Conservation (phyloP, 257 asterid genomes). For the Primulina eburnea region DNA sequence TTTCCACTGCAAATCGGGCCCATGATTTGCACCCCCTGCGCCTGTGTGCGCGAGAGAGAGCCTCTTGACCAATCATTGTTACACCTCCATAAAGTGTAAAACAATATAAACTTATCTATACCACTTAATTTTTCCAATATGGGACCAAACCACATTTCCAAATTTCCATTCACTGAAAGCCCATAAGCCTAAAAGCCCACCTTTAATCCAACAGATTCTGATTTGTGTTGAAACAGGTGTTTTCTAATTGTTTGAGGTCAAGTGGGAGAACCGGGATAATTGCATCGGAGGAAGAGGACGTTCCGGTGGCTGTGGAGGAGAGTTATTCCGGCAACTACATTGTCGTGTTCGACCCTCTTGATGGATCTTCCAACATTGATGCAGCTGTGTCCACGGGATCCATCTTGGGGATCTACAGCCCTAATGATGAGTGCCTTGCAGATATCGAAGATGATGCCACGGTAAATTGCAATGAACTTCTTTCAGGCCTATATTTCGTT, state of each 20-base stretch:
- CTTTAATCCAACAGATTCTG: too few relatives aligned
- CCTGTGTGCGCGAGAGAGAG: too few relatives aligned
- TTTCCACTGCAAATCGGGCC: too few relatives aligned
- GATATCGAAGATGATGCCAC: conserved; percentile 57
- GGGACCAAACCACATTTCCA: too few relatives aligned
- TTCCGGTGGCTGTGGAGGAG: conserved; percentile 97
- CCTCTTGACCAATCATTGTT: too few relatives aligned
- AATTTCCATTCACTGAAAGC: too few relatives aligned
- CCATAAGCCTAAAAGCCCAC: too few relatives aligned
- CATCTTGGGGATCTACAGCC: conserved; percentile 86
- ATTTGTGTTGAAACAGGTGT: conserved; percentile 46
- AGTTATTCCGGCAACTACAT: conserved; percentile 95
- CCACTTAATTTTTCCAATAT: too few relatives aligned
- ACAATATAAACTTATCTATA: too few relatives aligned
- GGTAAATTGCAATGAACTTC: conserved; percentile 33
- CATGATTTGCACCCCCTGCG: too few relatives aligned
- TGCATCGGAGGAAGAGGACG: conserved; percentile 98
- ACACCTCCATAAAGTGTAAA: too few relatives aligned
- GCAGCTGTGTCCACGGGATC: conserved; percentile 96
- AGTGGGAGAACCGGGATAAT: conserved; percentile 98
- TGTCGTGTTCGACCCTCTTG: conserved; percentile 93
- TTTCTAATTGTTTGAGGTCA: conserved; percentile 80
- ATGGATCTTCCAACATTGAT: conserved; percentile 94
- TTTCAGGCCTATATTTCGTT: neutral
- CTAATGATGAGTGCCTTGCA: conserved; percentile 79